phyloP scores from a whole-genome alignment of 495 filamentous ascomycete genomes.

The Lophiotrema nucula region DNA sequence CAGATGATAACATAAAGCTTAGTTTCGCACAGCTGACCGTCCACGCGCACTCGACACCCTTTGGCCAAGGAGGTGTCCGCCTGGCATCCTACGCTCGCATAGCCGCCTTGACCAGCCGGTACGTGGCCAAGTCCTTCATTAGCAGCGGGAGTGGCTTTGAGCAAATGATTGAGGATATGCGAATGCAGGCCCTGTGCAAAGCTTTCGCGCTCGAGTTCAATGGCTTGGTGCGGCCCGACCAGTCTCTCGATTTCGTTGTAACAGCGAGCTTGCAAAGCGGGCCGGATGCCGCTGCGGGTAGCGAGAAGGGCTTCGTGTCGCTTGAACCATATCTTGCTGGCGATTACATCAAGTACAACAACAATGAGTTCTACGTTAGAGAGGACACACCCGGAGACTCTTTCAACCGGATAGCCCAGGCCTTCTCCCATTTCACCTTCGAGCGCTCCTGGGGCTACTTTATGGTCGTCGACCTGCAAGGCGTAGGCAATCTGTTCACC shows the following conservation, averaged over 20 bases:
- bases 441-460: conserved; percentile 44
- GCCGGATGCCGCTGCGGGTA: conserved; percentile 24
- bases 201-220: conserved; percentile 48
- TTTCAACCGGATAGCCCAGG: conserved; percentile 40
- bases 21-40: conserved; percentile 35
- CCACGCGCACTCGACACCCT: conserved; percentile 35
- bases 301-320: conserved; percentile 19
- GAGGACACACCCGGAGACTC: conserved; percentile 22
- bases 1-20: conserved; percentile 35
- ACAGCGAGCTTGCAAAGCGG: conserved; percentile 36
- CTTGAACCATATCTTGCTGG: conserved; percentile 44
- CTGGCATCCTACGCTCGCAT: conserved; percentile 40
- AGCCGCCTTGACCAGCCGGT: conserved; percentile 24
- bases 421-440: conserved; percentile 47
- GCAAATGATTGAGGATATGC: conserved; percentile 42
- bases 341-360: conserved; percentile 45
- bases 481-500: conserved; percentile 39
- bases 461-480: conserved; percentile 41
- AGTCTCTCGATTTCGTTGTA: conserved; percentile 42
- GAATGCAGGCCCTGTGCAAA: conserved; percentile 41
- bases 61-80: conserved; percentile 39
- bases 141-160: conserved; percentile 25
- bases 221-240: conserved; percentile 22
- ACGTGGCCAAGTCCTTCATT: conserved; percentile 42
- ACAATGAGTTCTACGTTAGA: conserved; percentile 41